Conservation (phyloP, 2,329 filamentous ascomycete species). For the Nannizziopsis barbatae region DNA sequence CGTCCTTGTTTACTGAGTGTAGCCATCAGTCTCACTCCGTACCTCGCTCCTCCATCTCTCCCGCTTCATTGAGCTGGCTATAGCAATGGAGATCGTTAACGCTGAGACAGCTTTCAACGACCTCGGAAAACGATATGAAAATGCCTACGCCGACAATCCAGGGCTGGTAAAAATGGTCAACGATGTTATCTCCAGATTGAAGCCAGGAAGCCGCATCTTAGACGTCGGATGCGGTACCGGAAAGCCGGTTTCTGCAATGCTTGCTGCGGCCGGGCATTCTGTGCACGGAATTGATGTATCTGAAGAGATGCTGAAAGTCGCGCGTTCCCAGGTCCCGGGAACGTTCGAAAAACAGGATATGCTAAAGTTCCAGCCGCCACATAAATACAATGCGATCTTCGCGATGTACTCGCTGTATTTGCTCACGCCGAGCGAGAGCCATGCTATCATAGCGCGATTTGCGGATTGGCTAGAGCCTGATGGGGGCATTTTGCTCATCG, state of each 20-base stretch:
- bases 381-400: conserved; percentile 14
- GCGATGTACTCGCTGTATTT: conserved; percentile 15
- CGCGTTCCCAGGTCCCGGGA: conserved; percentile 12
- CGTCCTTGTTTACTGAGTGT: too few relatives aligned
- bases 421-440: conserved; percentile 12
- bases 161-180: conserved; percentile 9
- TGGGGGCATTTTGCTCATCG: conserved; percentile 14
- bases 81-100: conserved; percentile 1
- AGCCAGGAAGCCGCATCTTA: conserved; percentile 11
- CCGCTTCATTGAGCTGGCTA: too few relatives aligned
- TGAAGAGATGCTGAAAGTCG: conserved; percentile 15
- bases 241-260: conserved; percentile 13
- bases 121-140: conserved; percentile 16
- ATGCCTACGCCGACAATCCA: conserved; percentile 11
- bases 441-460: conserved; percentile 12
- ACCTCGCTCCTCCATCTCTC: too few relatives aligned
- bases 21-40: too few relatives aligned
- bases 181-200: conserved; percentile 4
- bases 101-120: conserved; percentile 12
- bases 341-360: conserved; percentile 16
- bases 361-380: conserved; percentile 11
- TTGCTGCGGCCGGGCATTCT: conserved; percentile 14
- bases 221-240: conserved; percentile 20
- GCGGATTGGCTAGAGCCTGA: conserved; percentile 13
- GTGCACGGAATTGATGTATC: conserved; percentile 17